Base-by-base conservation (phyloP, 2,329 filamentous ascomycete genomes). In the Cercospora sp. region DNA sequence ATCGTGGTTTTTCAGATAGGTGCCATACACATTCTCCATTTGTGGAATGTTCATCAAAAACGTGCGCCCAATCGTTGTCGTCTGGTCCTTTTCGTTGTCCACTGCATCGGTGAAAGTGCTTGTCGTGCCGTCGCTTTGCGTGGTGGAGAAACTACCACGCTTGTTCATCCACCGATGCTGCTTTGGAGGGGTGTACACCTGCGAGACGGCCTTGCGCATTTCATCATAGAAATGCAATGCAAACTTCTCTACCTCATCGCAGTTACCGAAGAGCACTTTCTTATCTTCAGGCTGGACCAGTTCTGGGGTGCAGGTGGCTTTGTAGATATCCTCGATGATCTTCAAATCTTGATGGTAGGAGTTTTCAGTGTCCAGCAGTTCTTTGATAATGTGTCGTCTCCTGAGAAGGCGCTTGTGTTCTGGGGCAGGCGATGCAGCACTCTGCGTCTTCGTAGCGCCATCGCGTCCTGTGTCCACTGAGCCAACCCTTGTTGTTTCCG, bases 301-400 rank as follows among this genome's bases (percentile, higher is more conserved):
- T 8, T 92, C 88, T 65, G 91, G 93, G 7, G 75, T 77, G 59
- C 72, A 75, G 0, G 95, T 98, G 53, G 92, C 93, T 80, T 96
- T 96, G 84, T 98, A 99, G 64, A 99, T 98, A 76, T 98, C 94
- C 76, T 96, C 93, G 2, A 97, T 91, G 63, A 99, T 94, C 78
- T 94, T 97, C 92, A 99, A 94, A 78, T 99, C 95, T 71, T 93
- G 89, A 66, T 96, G 89, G 79, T 96, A 98, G 5, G 90, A 89
- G 59, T 93, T 89, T 78, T 99, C 95, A 0, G 95, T 99, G 75
- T 97, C 93, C 57, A 97, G 87, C 42, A 99, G 83, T 79, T 99
- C 95, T 76, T 94, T 94, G 75, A 98, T 90, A 59, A 96, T 89
- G 77, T 96, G 89, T 64, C 90, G 88, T 20, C 95, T 90, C 77